phyloP scores from a whole-genome alignment of 31 red algal genomes.

The Odonthalia washingtoniensis region DNA sequence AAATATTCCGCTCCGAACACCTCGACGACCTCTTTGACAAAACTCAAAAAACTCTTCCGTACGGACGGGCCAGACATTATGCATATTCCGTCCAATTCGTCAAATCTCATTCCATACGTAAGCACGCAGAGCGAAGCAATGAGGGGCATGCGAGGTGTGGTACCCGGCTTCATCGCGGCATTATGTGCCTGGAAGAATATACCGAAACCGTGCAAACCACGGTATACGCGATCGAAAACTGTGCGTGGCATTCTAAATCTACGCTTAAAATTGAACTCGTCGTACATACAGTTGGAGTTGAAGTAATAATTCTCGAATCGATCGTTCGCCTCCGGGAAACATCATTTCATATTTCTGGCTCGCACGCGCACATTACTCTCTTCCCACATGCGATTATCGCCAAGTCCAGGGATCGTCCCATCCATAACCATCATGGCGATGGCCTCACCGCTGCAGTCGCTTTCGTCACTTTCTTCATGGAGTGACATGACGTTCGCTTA shows the following conservation, averaged over 20 bases:
- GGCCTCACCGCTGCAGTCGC: neutral
- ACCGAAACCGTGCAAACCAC: neutral
- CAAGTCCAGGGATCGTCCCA: neutral
- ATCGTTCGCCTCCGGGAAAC: neutral
- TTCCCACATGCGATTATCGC: neutral
- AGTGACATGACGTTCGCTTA: too few species aligned
- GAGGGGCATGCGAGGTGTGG: neutral
- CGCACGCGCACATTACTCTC: neutral
- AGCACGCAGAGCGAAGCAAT: neutral
- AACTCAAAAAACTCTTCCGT: neutral
- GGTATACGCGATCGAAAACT: neutral
- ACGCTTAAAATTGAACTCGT: neutral
- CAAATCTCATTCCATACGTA: neutral
- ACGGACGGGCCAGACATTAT: neutral
- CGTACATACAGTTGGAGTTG: neutral
- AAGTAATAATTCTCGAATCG: neutral
- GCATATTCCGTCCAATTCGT: neutral
- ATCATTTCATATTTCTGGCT: neutral
- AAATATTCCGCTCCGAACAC: neutral
- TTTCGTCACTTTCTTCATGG: too few species aligned
- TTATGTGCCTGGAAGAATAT: neutral
- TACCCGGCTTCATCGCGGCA: neutral
- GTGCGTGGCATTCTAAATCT: neutral
- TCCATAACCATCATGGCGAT: conserved; percentile 4
- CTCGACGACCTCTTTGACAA: neutral